Conservation (phyloP, 371 early-diverging fungal species). For the Capillidium heterosporum region DNA sequence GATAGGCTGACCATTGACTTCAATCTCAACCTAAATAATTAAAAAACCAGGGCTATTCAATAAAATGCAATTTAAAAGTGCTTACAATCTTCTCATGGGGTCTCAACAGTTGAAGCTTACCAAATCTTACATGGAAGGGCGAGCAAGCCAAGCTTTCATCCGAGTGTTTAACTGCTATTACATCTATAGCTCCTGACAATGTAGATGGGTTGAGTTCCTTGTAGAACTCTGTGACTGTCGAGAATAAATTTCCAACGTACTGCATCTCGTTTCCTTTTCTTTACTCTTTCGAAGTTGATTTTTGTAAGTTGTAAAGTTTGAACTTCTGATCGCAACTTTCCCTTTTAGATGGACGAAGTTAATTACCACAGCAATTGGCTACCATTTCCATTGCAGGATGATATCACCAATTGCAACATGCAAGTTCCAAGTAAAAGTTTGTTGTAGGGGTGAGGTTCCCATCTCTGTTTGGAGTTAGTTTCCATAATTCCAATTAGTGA, state of each 20-base stretch:
- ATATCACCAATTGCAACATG: too few species aligned
- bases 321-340: too few species aligned
- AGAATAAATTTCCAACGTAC: slow-evolving; percentile 39
- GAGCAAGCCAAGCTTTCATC: slow-evolving; percentile 74
- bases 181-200: slow-evolving; percentile 95
- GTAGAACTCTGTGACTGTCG: slow-evolving; percentile 82
- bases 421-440: too few species aligned
- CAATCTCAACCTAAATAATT: slow-evolving; percentile 39
- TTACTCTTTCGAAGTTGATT: too few species aligned
- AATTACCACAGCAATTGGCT: too few species aligned
- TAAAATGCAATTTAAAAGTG: neutral
- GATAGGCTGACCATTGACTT: slow-evolving; percentile 65
- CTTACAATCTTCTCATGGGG: slow-evolving; percentile 57
- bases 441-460: too few species aligned
- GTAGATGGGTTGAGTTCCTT: slow-evolving; percentile 95
- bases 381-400: too few species aligned
- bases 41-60: too few species aligned
- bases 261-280: slow-evolving; percentile 18
- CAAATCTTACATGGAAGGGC: slow-evolving; percentile 98
- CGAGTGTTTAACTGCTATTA: slow-evolving; percentile 78
- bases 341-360: too few species aligned
- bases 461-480: too few species aligned
- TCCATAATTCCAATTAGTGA: too few species aligned
- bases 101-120: slow-evolving; percentile 81
- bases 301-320: too few species aligned